Conservation (phyloP, 495 filamentous ascomycete species). For the Daldinia decipiens region DNA sequence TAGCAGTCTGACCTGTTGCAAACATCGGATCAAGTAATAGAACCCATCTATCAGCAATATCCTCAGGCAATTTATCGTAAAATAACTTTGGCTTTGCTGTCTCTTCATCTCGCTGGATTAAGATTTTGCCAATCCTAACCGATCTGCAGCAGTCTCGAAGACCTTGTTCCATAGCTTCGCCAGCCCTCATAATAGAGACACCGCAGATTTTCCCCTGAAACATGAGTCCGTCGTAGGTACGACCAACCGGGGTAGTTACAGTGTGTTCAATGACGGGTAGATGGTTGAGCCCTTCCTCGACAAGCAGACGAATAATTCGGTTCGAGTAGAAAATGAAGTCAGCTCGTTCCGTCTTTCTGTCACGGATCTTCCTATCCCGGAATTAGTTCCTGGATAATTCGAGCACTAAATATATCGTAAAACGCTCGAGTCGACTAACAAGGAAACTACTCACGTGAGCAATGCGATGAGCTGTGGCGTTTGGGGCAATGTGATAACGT, state of each 20-base stretch:
- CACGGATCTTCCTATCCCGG: conserved; percentile 84
- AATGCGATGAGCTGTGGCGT: conserved; percentile 97
- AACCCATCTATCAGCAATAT: conserved; percentile 92
- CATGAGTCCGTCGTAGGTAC: conserved; percentile 87
- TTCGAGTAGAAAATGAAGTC: conserved; percentile 99
- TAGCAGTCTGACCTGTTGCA: conserved; percentile 77
- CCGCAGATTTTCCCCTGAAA: conserved; percentile 99
- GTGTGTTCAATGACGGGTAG: conserved; percentile 88
- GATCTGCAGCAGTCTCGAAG: conserved; percentile 95
- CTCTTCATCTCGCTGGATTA: conserved; percentile 97
- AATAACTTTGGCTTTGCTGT: conserved; percentile 90
- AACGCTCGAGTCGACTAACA: conserved; percentile 25
- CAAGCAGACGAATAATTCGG: conserved; percentile 95
- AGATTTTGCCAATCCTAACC: conserved; percentile 95
- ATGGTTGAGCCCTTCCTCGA: conserved; percentile 97
- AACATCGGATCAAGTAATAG: conserved; percentile 98
- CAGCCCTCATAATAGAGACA: conserved; percentile 97
- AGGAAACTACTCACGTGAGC: conserved; percentile 79
- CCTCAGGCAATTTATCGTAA: conserved; percentile 95
- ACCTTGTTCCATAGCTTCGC: conserved; percentile 98
- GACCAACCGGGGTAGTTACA: conserved; percentile 89
- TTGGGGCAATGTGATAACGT: conserved; percentile 89
- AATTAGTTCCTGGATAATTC: conserved; percentile 22
- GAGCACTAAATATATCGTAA: conserved; percentile 3
- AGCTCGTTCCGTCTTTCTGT: conserved; percentile 85